These are phyloP conservation scores for Vigna nakashimae DNA, from an alignment of 306 rosid species.

Conservation along the genomic window DNA sequence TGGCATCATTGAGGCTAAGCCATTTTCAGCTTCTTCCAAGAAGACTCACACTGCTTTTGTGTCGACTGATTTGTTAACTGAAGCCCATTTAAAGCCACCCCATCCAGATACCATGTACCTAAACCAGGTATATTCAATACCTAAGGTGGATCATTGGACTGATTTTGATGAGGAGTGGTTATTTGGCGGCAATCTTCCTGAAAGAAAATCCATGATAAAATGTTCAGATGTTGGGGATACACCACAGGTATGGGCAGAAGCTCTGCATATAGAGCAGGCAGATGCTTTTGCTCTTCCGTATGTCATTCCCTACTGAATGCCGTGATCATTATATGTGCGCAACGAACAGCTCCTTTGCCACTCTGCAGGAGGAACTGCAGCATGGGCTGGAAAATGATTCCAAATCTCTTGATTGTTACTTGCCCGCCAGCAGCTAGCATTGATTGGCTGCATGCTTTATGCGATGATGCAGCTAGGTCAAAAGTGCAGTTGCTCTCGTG, in stretches of 20 bases:
- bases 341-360: conserved; percentile 45
- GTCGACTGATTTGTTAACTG: conserved; percentile 49
- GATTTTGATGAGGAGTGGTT: conserved; percentile 78
- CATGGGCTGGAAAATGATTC: conserved; percentile 45
- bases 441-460: conserved; percentile 41
- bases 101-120: conserved; percentile 81
- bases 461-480: conserved; percentile 37
- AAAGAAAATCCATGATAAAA: conserved; percentile 52
- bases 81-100: conserved; percentile 57
- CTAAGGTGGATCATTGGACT: conserved; percentile 64
- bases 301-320: conserved; percentile 81
- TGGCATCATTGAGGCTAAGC: conserved; percentile 64
- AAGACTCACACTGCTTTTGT: conserved; percentile 46
- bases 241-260: conserved; percentile 87
- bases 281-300: conserved; percentile 83
- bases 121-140: conserved; percentile 68
- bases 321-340: conserved; percentile 41
- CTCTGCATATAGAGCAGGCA: conserved; percentile 66
- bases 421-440: conserved; percentile 48
- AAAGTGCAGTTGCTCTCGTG: conserved; percentile 43
- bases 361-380: conserved; percentile 38
- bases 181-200: conserved; percentile 52
- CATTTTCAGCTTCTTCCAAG: conserved; percentile 49
- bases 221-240: conserved; percentile 53
- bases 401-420: conserved; percentile 44